These are phyloP conservation scores for Pascua sp. DNA, from an alignment of 1,284 basidiomycete genomes.

Conservation along the genomic window DNA sequence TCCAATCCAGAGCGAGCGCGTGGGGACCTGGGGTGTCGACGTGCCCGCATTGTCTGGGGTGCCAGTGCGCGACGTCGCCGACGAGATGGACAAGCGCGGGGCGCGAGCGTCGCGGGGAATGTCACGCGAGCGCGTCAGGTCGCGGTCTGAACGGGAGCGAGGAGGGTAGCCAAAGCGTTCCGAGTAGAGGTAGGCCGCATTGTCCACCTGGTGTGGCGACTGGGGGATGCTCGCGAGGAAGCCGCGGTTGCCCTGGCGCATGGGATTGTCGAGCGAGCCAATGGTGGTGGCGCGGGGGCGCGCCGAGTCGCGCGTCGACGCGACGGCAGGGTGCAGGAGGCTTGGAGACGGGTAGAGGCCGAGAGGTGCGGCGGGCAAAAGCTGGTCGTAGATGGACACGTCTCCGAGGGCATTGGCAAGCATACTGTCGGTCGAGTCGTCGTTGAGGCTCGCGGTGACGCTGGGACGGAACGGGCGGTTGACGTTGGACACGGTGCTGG, in stretches of 20 bases:
- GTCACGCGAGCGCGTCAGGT: slow-evolving; percentile 34
- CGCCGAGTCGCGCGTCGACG: slow-evolving; percentile 41
- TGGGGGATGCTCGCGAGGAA: slow-evolving; percentile 54
- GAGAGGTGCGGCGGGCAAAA: slow-evolving; percentile 10
- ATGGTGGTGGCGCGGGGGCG: slow-evolving; percentile 88
- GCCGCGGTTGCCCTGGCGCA: slow-evolving; percentile 24
- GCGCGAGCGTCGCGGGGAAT: slow-evolving; percentile 25
- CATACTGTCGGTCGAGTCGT: slow-evolving; percentile 55
- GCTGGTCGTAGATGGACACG: slow-evolving; percentile 39
- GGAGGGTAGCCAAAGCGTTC: slow-evolving; percentile 30
- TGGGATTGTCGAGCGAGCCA: slow-evolving; percentile 73
- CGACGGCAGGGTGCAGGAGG: slow-evolving; percentile 20
- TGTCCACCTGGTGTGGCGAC: slow-evolving; percentile 31
- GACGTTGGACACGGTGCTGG: slow-evolving; percentile 80
- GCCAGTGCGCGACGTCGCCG: slow-evolving; percentile 37
- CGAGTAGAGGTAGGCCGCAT: not conserved
- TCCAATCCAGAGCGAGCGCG: slow-evolving; percentile 94
- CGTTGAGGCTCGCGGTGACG: slow-evolving; percentile 59
- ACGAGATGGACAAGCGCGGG: slow-evolving; percentile 39
- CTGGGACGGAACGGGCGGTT: slow-evolving; percentile 60
- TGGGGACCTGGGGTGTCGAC: slow-evolving; percentile 69
- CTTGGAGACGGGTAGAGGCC: slow-evolving; percentile 12
- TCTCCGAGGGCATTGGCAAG: slow-evolving; percentile 36
- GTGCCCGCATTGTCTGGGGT: slow-evolving; percentile 43
- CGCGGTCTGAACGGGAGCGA: slow-evolving; percentile 31